Evolutionary conservation across 2,329 filamentous ascomycete species (phyloP).

Genomic region (Ophiostoma montium): DNA sequence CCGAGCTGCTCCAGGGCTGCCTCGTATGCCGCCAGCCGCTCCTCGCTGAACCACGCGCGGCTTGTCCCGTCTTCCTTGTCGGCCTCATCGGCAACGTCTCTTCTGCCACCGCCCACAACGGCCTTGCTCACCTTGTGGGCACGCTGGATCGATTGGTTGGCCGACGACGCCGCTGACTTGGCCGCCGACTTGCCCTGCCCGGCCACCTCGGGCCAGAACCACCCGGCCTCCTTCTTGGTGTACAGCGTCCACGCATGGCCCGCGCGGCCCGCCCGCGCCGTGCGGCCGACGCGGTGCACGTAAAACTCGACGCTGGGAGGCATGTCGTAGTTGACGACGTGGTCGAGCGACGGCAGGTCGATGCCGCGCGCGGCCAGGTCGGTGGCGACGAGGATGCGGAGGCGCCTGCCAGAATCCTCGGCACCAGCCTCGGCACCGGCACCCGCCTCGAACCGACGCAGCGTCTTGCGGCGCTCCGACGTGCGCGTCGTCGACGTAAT

Average conservation of each 20-base stretch:
- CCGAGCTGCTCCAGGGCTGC: conserved; percentile 47
- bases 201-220: conserved; percentile 83
- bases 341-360: conserved; percentile 62
- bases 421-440: too few species aligned
- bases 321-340: conserved; percentile 90
- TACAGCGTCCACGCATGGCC: conserved; percentile 82
- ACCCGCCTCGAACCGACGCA: conserved; percentile 49
- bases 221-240: conserved; percentile 66
- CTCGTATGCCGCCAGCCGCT: conserved; percentile 34
- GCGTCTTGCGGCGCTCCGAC: conserved; percentile 50
- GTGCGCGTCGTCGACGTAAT: conserved; percentile 70
- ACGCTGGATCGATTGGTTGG: conserved; percentile 21
- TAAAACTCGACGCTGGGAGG: conserved; percentile 71
- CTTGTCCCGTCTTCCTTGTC: conserved; percentile 21
- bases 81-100: not conserved
- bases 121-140: conserved; percentile 32
- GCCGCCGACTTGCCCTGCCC: conserved; percentile 29
- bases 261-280: conserved; percentile 61
- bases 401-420: too few species aligned
- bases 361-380: conserved; percentile 88
- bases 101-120: conserved; percentile 19
- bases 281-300: conserved; percentile 83
- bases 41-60: conserved; percentile 26
- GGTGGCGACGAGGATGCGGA: conserved; percentile 72
- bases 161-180: not conserved